Evolutionary conservation across 352 stramenopile species (phyloP).

Genomic region (Phytophthora ohioensis): DNA sequence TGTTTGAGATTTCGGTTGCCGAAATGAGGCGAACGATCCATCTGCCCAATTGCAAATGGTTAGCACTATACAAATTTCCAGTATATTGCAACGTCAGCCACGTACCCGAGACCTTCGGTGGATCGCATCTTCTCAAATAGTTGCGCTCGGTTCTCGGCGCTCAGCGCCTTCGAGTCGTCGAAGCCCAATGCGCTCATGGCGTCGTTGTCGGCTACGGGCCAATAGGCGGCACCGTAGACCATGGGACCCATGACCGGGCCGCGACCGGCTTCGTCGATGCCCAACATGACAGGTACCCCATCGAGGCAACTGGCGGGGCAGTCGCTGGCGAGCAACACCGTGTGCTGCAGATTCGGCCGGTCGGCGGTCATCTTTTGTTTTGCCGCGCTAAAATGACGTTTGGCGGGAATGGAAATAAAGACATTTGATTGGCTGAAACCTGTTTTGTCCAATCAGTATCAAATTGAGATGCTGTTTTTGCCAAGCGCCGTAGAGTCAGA

Average conservation of each 20-base stretch:
- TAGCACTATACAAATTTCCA: constrained; percentile 1
- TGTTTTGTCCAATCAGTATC: constrained; percentile 16
- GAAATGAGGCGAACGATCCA: constrained; percentile 93
- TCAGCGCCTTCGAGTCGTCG: constrained; percentile 96
- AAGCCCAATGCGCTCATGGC: constrained; percentile 90
- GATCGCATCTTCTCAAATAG: constrained; percentile 92
- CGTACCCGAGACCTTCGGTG: constrained; percentile 71
- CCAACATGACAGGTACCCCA: constrained; percentile 88
- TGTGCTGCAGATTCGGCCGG: constrained; percentile 54
- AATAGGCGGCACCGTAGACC: constrained; percentile 95
- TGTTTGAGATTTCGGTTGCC: constrained; percentile 94
- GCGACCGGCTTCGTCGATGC: constrained; percentile 95
- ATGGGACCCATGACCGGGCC: constrained; percentile 96
- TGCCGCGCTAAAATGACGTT: not conserved
- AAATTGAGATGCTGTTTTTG: no score
- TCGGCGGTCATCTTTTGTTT: constrained; percentile 15
- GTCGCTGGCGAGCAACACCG: constrained; percentile 67
- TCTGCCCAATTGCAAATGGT: constrained; percentile 40
- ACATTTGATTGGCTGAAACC: no score
- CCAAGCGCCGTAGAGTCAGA: not conserved
- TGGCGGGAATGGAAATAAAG: constrained; percentile 6
- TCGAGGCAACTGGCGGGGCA: constrained; percentile 68
- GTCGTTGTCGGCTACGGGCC: constrained; percentile 73
- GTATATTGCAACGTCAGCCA: constrained; percentile 8
- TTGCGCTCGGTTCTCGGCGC: constrained; percentile 80